Evolutionary conservation across 768 basidiomycete genomes (phyloP), one percentile per base, ranked within the genome.

Genomic region (Paxillus involutus): DNA sequence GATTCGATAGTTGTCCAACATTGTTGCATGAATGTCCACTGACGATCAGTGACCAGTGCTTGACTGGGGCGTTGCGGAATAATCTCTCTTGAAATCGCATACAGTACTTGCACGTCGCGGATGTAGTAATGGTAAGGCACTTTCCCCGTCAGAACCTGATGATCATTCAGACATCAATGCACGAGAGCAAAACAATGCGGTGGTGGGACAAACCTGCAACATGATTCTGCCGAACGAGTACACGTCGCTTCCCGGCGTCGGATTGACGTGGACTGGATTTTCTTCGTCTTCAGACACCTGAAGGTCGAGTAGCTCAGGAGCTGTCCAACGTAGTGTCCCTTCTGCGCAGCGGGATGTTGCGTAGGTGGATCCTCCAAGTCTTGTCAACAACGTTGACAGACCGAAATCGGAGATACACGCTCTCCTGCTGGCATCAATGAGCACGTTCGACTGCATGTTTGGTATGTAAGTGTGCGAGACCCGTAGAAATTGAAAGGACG

Each of bases 261-360:
- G 45, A 8, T 2, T 33, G 36, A 39, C 14, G 12, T 14, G 24
- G 17, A 14, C 14, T 4, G 21, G 13, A 12, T 60, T 43, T 8
- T 66, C 63, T 6, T 62, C 58, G 26, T 26, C 26, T 26, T 26
- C 26, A 6, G 26, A 26, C 26, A 26, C 26, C 26, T 26, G 26
- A 32, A 61, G 30, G 17, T 55, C 66, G 54, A 76, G 76, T 4
- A 79, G 55, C 21, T 71, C 60, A 0, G 75, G 65, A 47, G 78
- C 78, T 12, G 77, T 73, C 76, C 77, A 79, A 0, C 78, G 72
- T 26, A 77, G 68, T 24, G 76, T 47, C 13, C 19, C 74, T 24
- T 37, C 42, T 6, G 17, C 24, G 6, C 14, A 73, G 74, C 13
- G 71, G 71, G 44, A 75, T 6, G 30, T 44, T 64, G 17, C 54